Conservation (phyloP, 1,284 basidiomycete species). For the Heterobasidion occidentale region DNA sequence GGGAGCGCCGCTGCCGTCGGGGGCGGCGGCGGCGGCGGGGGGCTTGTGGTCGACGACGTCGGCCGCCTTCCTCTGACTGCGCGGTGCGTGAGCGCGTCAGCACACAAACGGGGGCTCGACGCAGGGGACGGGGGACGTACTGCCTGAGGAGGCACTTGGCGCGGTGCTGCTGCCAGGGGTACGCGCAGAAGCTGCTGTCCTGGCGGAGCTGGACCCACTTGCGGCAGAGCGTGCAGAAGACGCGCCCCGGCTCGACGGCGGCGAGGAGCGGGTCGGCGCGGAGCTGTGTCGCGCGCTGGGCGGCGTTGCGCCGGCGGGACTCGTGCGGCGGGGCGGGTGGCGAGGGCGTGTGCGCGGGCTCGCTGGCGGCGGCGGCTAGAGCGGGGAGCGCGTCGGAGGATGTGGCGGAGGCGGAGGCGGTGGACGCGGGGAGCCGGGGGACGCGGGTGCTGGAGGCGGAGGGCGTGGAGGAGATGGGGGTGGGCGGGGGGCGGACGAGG, state of each 20-base stretch:
- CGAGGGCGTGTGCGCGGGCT: slow-evolving; percentile 14
- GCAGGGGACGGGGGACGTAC: slow-evolving; percentile 19
- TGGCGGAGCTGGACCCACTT: slow-evolving; percentile 76
- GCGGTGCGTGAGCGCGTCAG: slow-evolving; percentile 4
- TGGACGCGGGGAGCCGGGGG: neutral
- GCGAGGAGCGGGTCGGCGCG: slow-evolving; percentile 53
- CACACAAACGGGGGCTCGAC: slow-evolving; percentile 12
- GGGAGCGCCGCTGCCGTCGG: slow-evolving; percentile 6
- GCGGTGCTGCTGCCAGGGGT: slow-evolving; percentile 72
- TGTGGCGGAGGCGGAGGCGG: no score
- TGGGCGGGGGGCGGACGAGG: slow-evolving; percentile 7
- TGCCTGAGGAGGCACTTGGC: slow-evolving; percentile 59
- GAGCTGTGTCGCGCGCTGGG: slow-evolving; percentile 63
- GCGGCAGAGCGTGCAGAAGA: slow-evolving; percentile 63
- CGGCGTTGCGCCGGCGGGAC: slow-evolving; percentile 61
- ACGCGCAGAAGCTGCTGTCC: slow-evolving; percentile 65
- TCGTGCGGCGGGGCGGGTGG: slow-evolving; percentile 31
- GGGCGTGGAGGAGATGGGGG: slow-evolving; percentile 12
- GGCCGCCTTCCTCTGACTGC: slow-evolving; percentile 5
- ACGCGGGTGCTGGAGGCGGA: neutral
- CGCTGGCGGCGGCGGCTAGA: neutral
- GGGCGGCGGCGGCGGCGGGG: neutral
- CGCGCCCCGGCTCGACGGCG: slow-evolving; percentile 64
- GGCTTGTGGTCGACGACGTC: slow-evolving; percentile 12
- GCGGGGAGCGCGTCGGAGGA: neutral